Conservation (phyloP, 1,284 basidiomycete species). For the Malassezia caprae region DNA sequence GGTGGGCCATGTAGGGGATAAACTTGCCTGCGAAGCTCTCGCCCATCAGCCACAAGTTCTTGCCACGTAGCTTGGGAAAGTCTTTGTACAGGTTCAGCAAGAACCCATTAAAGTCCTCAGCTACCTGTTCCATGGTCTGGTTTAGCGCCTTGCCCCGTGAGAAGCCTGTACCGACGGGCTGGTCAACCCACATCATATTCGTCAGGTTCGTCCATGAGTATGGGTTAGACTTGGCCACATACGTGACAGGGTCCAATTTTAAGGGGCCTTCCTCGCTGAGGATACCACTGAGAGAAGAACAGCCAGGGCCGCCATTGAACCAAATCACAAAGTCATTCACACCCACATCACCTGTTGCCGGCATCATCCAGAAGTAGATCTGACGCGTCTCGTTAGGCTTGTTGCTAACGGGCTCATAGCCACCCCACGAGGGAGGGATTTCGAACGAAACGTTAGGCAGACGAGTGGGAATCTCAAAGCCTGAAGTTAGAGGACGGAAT, state of each 20-base stretch:
- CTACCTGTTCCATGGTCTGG: slow-evolving; percentile 46
- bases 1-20: slow-evolving; percentile 69
- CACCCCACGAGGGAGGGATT: slow-evolving; percentile 30
- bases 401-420: slow-evolving; percentile 27
- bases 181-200: slow-evolving; percentile 69
- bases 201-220: slow-evolving; percentile 67
- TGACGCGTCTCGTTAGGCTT: slow-evolving; percentile 43
- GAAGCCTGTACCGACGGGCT: slow-evolving; percentile 72
- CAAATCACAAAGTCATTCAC: slow-evolving; percentile 63
- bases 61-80: slow-evolving; percentile 23
- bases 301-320: slow-evolving; percentile 56
- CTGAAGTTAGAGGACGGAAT: neutral
- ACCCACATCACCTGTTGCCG: slow-evolving; percentile 61
- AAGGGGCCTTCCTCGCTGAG: slow-evolving; percentile 71
- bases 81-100: slow-evolving; percentile 27
- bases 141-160: slow-evolving; percentile 63
- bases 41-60: slow-evolving; percentile 31
- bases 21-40: slow-evolving; percentile 85
- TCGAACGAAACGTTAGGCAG: slow-evolving; percentile 29
- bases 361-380: slow-evolving; percentile 80
- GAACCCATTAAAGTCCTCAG: slow-evolving; percentile 46
- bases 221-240: slow-evolving; percentile 59
- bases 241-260: slow-evolving; percentile 59
- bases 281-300: slow-evolving; percentile 66
- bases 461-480: slow-evolving; percentile 12